These are phyloP conservation scores for Aspergillus udagawae DNA, from an alignment of 2,329 filamentous ascomycete species.

Conservation along the genomic window DNA sequence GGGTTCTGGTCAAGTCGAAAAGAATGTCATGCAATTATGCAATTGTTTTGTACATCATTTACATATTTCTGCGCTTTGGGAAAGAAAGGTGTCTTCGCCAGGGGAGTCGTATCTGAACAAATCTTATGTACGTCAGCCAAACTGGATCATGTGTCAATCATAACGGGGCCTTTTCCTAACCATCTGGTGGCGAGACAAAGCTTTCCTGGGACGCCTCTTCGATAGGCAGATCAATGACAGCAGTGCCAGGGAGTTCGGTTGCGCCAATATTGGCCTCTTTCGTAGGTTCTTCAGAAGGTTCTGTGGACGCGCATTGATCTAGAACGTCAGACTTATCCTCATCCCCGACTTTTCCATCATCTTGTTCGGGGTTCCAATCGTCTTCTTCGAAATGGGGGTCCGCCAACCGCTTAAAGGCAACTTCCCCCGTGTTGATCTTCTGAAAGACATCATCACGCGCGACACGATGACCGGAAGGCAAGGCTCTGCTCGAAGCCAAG, in stretches of 20 bases:
- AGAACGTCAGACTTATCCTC: not conserved
- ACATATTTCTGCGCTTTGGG: not conserved
- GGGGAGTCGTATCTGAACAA: not conserved
- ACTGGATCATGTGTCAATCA: not conserved
- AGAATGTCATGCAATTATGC: not conserved
- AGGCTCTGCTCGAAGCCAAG: not conserved
- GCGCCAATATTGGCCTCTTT: not conserved
- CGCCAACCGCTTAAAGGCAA: not conserved
- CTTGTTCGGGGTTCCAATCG: not conserved
- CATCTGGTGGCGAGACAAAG: not conserved
- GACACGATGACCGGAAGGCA: not conserved
- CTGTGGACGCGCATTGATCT: not conserved
- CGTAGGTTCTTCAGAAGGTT: not conserved
- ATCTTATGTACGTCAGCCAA: not conserved
- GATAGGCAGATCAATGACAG: not conserved
- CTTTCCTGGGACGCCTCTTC: not conserved
- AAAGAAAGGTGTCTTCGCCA: not conserved
- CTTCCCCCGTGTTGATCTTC: not conserved
- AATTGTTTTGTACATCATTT: not conserved
- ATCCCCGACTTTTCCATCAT: not conserved
- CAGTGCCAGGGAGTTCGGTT: not conserved
- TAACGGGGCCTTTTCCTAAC: not conserved
- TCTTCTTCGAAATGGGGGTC: not conserved
- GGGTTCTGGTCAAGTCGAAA: not conserved
- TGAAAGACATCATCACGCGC: not conserved